phyloP scores from a whole-genome alignment of 1,284 basidiomycete species.

The Golubevia sp. region DNA sequence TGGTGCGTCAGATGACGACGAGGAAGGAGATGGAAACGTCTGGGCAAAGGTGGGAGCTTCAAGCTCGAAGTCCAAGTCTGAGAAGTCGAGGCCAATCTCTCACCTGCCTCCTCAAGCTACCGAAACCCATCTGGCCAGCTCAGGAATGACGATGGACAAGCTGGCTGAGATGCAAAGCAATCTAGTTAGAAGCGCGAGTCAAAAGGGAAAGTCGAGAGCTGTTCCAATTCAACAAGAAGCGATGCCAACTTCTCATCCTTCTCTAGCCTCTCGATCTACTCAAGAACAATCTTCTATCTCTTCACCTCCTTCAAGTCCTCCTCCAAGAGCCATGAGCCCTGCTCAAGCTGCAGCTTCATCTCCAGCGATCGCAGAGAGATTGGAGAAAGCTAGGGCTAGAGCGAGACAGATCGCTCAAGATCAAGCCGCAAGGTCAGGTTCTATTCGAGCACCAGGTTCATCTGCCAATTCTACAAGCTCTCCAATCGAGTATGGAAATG shows the following conservation, averaged over 20 bases:
- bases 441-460: background rate
- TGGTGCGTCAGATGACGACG: conserved; percentile 8
- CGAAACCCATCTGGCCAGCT: conserved; percentile 20
- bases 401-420: conserved; percentile 10
- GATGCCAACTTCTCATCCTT: background rate
- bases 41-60: conserved; percentile 38
- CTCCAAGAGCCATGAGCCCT: background rate
- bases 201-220: background rate
- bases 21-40: conserved; percentile 32
- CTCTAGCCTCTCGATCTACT: no score
- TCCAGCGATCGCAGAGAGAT: conserved; percentile 2
- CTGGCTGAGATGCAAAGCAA: conserved; percentile 34
- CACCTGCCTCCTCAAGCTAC: conserved; percentile 16
- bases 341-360: background rate
- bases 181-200: conserved; percentile 29
- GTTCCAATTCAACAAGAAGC: background rate
- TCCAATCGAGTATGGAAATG: background rate
- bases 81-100: conserved; percentile 16
- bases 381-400: conserved; percentile 15
- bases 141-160: conserved; percentile 36
- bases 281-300: background rate
- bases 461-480: background rate
- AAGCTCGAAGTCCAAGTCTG: background rate
- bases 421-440: conserved; percentile 1
- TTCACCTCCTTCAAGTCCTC: background rate